These are phyloP conservation scores for Fusarium acutatum DNA, from an alignment of 2,329 filamentous ascomycete genomes.

Conservation along the genomic window DNA sequence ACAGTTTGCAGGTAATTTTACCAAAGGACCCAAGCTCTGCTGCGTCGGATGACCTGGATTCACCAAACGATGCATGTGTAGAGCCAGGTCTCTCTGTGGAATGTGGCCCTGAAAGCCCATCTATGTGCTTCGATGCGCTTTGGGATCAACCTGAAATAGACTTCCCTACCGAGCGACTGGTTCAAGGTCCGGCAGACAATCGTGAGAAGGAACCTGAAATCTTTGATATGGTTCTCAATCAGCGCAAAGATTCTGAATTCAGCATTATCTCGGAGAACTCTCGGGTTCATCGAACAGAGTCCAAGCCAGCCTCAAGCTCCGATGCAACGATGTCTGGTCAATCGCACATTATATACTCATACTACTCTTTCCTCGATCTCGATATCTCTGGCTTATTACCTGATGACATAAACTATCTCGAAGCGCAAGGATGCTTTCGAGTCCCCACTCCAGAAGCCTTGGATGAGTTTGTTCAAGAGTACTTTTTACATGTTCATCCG, in stretches of 20 bases:
- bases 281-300: not conserved
- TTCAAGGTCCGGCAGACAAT: not conserved
- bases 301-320: not conserved
- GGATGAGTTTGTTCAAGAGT: not conserved
- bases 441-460: conserved; percentile 9
- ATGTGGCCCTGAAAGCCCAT: not conserved
- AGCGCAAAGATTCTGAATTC: not conserved
- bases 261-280: not conserved
- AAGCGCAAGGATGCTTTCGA: conserved; percentile 18
- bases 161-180: not conserved
- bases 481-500: not conserved
- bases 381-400: conserved; percentile 8
- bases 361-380: conserved; percentile 8
- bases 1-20: not conserved
- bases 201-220: not conserved
- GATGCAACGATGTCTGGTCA: not conserved
- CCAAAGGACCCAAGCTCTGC: not conserved
- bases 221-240: not conserved
- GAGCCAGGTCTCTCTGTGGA: not conserved
- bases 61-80: not conserved
- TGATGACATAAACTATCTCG: conserved; percentile 19
- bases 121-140: not conserved
- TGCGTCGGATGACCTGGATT: not conserved
- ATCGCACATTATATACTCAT: conserved; percentile 20
- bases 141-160: not conserved